A percentile compares a stretch with the other conserved stretches of the same genome.
phyloP scores from a whole-genome alignment of 331 rosid species.

The Stylosanthes scabra region DNA sequence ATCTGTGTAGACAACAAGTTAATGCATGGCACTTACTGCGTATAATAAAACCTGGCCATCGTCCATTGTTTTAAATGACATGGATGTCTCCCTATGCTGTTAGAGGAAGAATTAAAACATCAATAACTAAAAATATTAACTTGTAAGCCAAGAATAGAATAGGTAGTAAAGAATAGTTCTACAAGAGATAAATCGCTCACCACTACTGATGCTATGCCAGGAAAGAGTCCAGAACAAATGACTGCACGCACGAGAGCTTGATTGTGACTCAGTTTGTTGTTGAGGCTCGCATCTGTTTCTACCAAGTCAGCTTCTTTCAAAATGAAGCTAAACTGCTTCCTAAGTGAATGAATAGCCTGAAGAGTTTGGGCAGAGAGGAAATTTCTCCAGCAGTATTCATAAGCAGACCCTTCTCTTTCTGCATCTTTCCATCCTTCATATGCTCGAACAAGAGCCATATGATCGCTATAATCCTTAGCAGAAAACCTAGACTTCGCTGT shows the following conservation, averaged over 20 bases:
- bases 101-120: constrained; percentile 36
- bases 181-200: constrained; percentile 52
- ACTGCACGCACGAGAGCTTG: constrained; percentile 94
- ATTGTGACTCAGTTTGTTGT: constrained; percentile 83
- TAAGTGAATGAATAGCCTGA: constrained; percentile 96
- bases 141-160: constrained; percentile 15
- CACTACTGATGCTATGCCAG: constrained; percentile 97
- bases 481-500: constrained; percentile 97
- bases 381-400: constrained; percentile 99
- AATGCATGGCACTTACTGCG: constrained; percentile 70
- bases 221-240: constrained; percentile 96
- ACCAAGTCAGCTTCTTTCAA: constrained; percentile 88
- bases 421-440: constrained; percentile 99
- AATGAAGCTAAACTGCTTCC: constrained; percentile 91
- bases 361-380: constrained; percentile 97
- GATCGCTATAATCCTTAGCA: constrained; percentile 98
- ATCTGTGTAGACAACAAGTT: neutral
- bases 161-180: constrained; percentile 19
- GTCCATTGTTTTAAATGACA: constrained; percentile 97
- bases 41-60: constrained; percentile 94
- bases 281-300: constrained; percentile 70
- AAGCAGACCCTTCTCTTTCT: constrained; percentile 96
- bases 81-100: constrained; percentile 99
- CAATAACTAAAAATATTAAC: constrained; percentile 29
- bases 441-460: constrained; percentile 99